Conservation (phyloP, 306 rosid genomes). For the Prunus dulcis region DNA sequence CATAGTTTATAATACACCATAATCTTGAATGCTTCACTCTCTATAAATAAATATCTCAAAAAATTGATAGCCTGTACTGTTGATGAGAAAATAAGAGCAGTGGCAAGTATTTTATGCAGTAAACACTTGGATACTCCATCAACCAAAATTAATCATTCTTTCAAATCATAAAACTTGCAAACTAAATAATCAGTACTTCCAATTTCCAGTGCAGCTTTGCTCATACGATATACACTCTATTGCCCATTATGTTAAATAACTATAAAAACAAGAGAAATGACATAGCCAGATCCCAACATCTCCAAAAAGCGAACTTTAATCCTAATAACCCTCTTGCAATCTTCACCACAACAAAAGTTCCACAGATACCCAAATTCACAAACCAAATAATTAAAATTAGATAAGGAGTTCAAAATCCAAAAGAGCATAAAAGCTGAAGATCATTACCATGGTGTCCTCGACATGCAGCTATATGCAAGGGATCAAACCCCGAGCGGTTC, state of each 20-base stretch:
- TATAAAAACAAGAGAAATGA: not conserved
- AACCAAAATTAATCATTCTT: not conserved
- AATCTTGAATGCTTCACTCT: not conserved
- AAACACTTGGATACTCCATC: not conserved
- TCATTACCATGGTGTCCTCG: conserved; percentile 79
- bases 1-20: not conserved
- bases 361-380: not conserved
- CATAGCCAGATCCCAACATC: not conserved
- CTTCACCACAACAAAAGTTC: not conserved
- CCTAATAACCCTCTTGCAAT: not conserved
- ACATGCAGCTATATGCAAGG: conserved; percentile 89
- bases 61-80: not conserved
- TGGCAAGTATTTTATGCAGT: not conserved
- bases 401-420: not conserved
- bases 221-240: not conserved
- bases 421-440: not conserved
- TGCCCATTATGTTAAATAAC: not conserved
- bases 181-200: not conserved
- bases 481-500: conserved; percentile 68
- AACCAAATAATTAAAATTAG: not conserved
- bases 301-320: not conserved
- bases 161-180: not conserved
- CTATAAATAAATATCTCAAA: not conserved
- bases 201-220: not conserved
- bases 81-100: not conserved